phyloP scores from a whole-genome alignment of 164 flowering plant species.

The Vitis labrusca region DNA sequence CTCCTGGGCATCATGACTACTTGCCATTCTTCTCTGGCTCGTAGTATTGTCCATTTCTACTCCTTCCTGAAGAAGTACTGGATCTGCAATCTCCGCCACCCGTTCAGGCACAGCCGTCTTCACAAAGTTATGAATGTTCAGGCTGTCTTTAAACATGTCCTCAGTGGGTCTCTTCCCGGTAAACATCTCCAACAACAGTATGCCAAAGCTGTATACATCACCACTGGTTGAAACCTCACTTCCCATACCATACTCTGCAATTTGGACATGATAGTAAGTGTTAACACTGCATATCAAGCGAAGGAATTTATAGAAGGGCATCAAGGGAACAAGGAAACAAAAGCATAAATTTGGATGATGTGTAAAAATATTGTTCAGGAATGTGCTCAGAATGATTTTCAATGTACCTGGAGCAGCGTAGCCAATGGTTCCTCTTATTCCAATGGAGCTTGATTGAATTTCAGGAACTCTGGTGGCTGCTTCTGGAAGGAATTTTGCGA shows the following conservation, averaged over 20 bases:
- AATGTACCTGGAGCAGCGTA: background rate
- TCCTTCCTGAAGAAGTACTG: background rate
- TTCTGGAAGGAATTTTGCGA: background rate
- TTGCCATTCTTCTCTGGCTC: background rate
- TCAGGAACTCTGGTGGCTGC: background rate
- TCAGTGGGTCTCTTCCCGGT: conserved; percentile 17
- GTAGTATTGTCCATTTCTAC: background rate
- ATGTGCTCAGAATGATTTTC: background rate
- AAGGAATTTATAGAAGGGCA: background rate
- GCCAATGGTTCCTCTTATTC: background rate
- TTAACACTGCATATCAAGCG: too few relatives aligned
- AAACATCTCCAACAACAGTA: conserved; percentile 14
- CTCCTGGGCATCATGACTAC: background rate
- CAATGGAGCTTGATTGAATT: background rate
- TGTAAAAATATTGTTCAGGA: too few relatives aligned
- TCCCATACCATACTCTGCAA: conserved; percentile 21
- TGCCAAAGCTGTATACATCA: conserved; percentile 22
- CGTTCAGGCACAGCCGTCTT: conserved; percentile 7
- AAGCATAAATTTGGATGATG: too few relatives aligned
- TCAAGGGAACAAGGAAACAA: too few relatives aligned
- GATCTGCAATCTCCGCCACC: conserved; percentile 13
- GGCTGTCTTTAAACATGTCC: background rate
- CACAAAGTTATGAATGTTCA: conserved; percentile 10
- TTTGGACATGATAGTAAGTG: background rate
- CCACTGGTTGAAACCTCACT: conserved; percentile 10